Percentiles rank a stretch among this genome's conserved stretches.
Conservation (phyloP, 2,329 filamentous ascomycete genomes). For the Neonectria neomacrospora region DNA sequence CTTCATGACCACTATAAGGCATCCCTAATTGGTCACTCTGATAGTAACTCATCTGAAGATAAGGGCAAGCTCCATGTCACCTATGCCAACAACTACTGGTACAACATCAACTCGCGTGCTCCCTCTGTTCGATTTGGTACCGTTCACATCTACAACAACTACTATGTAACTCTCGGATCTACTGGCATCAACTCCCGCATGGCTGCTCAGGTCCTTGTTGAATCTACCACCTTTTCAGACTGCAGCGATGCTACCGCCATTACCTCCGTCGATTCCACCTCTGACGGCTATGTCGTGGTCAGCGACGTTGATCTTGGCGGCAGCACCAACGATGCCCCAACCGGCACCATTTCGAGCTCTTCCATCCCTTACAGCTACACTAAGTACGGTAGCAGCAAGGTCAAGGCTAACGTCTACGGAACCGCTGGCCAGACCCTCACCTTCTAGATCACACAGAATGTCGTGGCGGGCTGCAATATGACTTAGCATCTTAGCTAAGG, state of each 20-base stretch:
- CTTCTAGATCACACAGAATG: constrained; percentile 39
- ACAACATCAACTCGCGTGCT: constrained; percentile 70
- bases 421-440: constrained; percentile 54
- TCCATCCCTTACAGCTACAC: constrained; percentile 62
- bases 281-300: constrained; percentile 53
- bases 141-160: constrained; percentile 68
- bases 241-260: constrained; percentile 47
- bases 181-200: constrained; percentile 66
- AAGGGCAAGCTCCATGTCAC: constrained; percentile 71
- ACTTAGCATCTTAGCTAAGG: no score
- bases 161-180: constrained; percentile 53
- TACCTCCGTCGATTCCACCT: constrained; percentile 53
- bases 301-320: constrained; percentile 57
- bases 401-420: constrained; percentile 55
- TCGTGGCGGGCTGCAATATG: background rate
- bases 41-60: constrained; percentile 68
- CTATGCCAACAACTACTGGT: constrained; percentile 73
- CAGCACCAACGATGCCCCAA: constrained; percentile 51
- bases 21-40: constrained; percentile 69
- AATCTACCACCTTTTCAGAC: constrained; percentile 63
- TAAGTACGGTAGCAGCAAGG: constrained; percentile 57
- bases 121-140: constrained; percentile 75
- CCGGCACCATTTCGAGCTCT: constrained; percentile 60
- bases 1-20: constrained; percentile 62
- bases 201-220: constrained; percentile 65